Evolutionary conservation across 768 basidiomycete genomes (phyloP).

Genomic region (Leccinum arenicola): DNA sequence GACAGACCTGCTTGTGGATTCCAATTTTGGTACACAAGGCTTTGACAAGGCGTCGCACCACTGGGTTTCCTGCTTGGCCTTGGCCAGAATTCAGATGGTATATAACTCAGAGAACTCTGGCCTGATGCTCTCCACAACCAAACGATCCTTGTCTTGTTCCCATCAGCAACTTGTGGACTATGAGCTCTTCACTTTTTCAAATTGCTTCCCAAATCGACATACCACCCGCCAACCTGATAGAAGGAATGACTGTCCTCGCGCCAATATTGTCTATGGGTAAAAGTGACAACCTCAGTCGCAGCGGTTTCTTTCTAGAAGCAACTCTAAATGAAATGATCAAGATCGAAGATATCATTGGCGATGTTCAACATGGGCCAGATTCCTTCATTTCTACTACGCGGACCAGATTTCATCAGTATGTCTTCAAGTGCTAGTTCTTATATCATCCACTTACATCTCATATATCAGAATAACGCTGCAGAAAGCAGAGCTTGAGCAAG

Average conservation of each 20-base stretch:
- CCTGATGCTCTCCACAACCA: not conserved
- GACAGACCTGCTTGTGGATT: too few relatives aligned
- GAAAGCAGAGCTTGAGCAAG: not conserved
- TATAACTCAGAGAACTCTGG: too few relatives aligned
- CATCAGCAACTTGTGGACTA: not conserved
- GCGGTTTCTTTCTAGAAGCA: slow-evolving; percentile 5
- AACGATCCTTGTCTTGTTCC: not conserved
- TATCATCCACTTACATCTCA: too few relatives aligned
- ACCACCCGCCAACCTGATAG: not conserved
- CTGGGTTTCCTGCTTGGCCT: not conserved
- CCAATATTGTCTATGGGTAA: not conserved
- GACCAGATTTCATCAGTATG: slow-evolving; percentile 4
- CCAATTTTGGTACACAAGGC: too few relatives aligned
- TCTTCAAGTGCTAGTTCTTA: not conserved
- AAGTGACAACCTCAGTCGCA: not conserved
- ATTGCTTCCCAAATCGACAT: not conserved
- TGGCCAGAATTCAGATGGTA: not conserved
- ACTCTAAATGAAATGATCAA: slow-evolving; percentile 10
- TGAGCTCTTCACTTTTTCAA: not conserved
- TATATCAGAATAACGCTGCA: too few relatives aligned
- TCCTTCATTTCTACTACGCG: not conserved
- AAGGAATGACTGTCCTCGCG: not conserved
- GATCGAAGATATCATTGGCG: not conserved
- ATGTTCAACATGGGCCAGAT: not conserved
- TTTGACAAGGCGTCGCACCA: too few relatives aligned